Base-by-base conservation (phyloP, 208 protist species). In the Acanthamoeba royreba region DNA sequence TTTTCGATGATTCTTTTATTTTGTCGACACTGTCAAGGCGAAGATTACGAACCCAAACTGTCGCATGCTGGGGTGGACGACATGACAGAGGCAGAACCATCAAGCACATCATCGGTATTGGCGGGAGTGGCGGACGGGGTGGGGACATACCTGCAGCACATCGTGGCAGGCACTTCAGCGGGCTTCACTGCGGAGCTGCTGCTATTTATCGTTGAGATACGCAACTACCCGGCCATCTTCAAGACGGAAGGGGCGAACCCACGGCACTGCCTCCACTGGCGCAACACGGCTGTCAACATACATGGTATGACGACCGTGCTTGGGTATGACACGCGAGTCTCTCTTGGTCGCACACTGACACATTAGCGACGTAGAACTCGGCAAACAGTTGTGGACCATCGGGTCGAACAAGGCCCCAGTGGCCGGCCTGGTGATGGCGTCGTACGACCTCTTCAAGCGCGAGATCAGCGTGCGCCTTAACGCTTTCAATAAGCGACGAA, bases 381-480 rank as follows among this genome's bases (percentile, higher is more conserved):
- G 72, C 9, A 15, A 43, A 11, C 72, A 83, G 42, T 83, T 83
- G 17, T 35, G 72, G 42, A 35, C 72, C 25, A 83, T 83, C 49
- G 72, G 42, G 0, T 83, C 42, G 13, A 83, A 83, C 72, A 83
- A 83, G 42, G 72, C 72, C 8, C 72, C 72, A 4, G 72, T 83
- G 35, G 72, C 72, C 40, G 72, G 72, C 72, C 17, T 83, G 7
- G 40, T 83, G n/a, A 83, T 83, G 72, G 72, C 72, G 19, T 83
- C 72, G 25, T 83, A 83, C 72, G 72, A 83, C 72, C 42, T 83
- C 35, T 83, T 83, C 72, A 83, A 83, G 72, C 72, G 72, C 7
- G 72, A 83, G 25, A 46, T 83, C 72, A 83, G 22, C 0, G 42
- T 83, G 15, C 35, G 72, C 5, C 40, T 83, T 9, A 83, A 83